Evolutionary conservation across 768 basidiomycete species (phyloP).

Genomic region (Crassisporium funariophilum): DNA sequence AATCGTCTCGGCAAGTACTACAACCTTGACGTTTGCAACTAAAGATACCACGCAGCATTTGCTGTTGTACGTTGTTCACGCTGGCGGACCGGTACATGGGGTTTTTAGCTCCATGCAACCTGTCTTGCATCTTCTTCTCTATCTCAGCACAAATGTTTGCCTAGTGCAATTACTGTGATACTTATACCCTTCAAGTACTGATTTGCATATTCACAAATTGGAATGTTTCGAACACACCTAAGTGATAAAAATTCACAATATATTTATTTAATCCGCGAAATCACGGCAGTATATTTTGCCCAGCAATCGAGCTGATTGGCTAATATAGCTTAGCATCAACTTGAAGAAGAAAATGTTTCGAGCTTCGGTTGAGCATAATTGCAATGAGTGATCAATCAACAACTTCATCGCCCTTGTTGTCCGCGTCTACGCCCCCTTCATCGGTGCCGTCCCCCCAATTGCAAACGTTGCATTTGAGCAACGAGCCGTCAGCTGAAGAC

Average conservation of each 20-base stretch:
- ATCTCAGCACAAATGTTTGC: not conserved
- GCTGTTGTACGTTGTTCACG: not conserved
- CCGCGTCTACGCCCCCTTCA: slow-evolving; percentile 53
- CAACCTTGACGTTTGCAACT: slow-evolving; percentile 54
- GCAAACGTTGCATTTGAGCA: slow-evolving; percentile 49
- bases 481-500: slow-evolving; percentile 68
- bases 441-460: slow-evolving; percentile 63
- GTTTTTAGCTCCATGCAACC: too few species aligned
- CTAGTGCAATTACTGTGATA: slow-evolving; percentile 1
- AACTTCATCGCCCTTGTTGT: slow-evolving; percentile 42
- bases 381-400: slow-evolving; percentile 36
- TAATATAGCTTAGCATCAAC: too few species aligned
- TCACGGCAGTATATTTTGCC: too few species aligned
- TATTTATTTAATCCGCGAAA: too few species aligned
- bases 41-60: too few species aligned
- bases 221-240: too few species aligned
- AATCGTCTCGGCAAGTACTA: slow-evolving; percentile 63
- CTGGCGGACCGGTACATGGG: not conserved
- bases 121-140: slow-evolving; percentile 2
- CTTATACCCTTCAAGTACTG: slow-evolving; percentile 10
- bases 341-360: not conserved
- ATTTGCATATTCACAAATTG: slow-evolving; percentile 1
- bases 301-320: too few species aligned
- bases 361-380: not conserved
- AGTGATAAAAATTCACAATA: too few species aligned